phyloP scores from a whole-genome alignment of 1,284 basidiomycete genomes.

The Schizophyllum amplum region DNA sequence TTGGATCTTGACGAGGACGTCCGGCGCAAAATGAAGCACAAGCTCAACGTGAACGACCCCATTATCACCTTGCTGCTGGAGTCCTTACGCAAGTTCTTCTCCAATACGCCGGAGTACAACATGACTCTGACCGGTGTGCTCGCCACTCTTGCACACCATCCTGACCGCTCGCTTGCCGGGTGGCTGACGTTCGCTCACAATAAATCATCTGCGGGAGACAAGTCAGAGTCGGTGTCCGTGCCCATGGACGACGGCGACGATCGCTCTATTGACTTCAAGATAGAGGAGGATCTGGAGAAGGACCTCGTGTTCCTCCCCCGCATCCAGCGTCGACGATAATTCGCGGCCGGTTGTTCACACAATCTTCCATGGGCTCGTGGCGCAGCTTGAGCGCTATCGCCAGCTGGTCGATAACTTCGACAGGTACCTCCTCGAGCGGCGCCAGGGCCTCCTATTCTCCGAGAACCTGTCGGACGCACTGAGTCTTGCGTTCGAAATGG shows the following conservation, averaged over 20 bases:
- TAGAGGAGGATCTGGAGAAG: slow-evolving; percentile 56
- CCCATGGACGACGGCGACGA: slow-evolving; percentile 57
- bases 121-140: slow-evolving; percentile 82
- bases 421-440: slow-evolving; percentile 74
- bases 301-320: slow-evolving; percentile 53
- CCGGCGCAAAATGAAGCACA: slow-evolving; percentile 50
- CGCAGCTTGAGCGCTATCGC: slow-evolving; percentile 75
- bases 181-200: slow-evolving; percentile 72
- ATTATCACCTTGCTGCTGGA: slow-evolving; percentile 68
- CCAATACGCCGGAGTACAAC: slow-evolving; percentile 81
- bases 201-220: slow-evolving; percentile 15
- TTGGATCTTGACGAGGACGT: slow-evolving; percentile 31
- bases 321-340: slow-evolving; percentile 58
- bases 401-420: slow-evolving; percentile 76
- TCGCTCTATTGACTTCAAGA: slow-evolving; percentile 66
- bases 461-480: slow-evolving; percentile 92
- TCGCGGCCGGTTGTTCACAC: slow-evolving; percentile 73
- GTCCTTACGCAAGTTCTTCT: slow-evolving; percentile 72
- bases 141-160: slow-evolving; percentile 72
- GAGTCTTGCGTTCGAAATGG: slow-evolving; percentile 59
- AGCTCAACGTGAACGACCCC: slow-evolving; percentile 73
- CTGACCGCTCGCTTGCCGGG: slow-evolving; percentile 78
- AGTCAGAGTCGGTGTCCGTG: slow-evolving; percentile 12
- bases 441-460: slow-evolving; percentile 85
- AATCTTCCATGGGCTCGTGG: slow-evolving; percentile 70